Evolutionary conservation across 805 yeast genomes (phyloP), one percentile per base, ranked within the genome.

Genomic region (Saturnispora gosingensis): DNA sequence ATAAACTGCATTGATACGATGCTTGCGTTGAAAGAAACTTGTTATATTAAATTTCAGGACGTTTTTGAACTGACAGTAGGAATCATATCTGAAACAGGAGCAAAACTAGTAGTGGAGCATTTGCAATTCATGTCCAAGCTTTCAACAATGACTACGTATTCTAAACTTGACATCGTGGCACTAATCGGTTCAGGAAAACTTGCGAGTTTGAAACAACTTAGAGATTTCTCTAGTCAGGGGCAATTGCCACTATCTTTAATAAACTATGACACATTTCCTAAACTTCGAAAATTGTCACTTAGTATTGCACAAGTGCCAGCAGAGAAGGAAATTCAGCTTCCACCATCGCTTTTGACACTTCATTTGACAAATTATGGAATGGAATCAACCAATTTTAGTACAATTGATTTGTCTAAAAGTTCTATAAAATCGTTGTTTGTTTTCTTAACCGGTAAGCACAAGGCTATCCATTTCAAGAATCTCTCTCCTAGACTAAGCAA

Each of bases 1-100:
- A 22, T 49, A 18, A 43, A 49, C 35, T 20, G 30, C n/a, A 43
- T 43, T 27, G 47, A 49, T 25, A 32, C 45, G 3, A 24, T 49
- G 27, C 15, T 36, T 8, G 35, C 47, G 4, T 43, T 49, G 22
- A 49, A 49, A 6, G 47, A 43, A 35, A 20, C 43, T 6, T 32
- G 9, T 35, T 43, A 13, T 15, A 49, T 35, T 11, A 11, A 20
- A 5, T 18, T 18, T 10, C 16, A 25, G 8, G 8, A 16, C n/a
- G 27, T 49, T 4, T 20, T 34, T 22, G 28, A 49, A 7, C 15
- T 49, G 22, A 25, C 35, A 5, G 10, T 49, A 10, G 51, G 51
- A 13, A 6, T 20, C 2, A 25, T 49, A 3, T 43, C 47, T 6
- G 11, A 15, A 28, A 35, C 27, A 2, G 43, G 47, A 1, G 11